A percentile compares a stretch with the other conserved stretches of the same genome.
phyloP scores from a whole-genome alignment of 768 basidiomycete genomes.

The Dioszegia crocea region DNA sequence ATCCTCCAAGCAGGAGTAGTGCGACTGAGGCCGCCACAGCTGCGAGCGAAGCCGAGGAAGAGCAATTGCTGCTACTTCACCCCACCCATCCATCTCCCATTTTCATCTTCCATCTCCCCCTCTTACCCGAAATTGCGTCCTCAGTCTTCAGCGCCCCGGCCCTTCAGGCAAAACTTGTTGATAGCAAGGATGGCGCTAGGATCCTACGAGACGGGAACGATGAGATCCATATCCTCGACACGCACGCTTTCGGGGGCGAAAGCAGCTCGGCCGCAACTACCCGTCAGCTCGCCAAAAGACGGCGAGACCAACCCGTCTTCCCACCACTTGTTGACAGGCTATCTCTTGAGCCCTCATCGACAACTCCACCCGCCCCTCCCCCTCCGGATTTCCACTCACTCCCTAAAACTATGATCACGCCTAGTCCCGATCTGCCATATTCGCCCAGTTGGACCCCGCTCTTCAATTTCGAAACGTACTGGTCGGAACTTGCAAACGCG shows the following conservation, averaged over 20 bases:
- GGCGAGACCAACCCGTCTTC: slow-evolving; percentile 16
- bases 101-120: slow-evolving; percentile 57
- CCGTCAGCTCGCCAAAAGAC: slow-evolving; percentile 13
- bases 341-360: slow-evolving; percentile 15
- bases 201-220: slow-evolving; percentile 66
- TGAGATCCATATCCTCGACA: slow-evolving; percentile 46
- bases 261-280: slow-evolving; percentile 2
- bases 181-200: neutral
- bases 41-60: slow-evolving; percentile 20
- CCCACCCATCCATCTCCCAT: slow-evolving; percentile 59
- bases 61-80: slow-evolving; percentile 32
- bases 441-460: slow-evolving; percentile 60
- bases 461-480: slow-evolving; percentile 67
- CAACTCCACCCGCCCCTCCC: slow-evolving; percentile 53
- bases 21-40: neutral
- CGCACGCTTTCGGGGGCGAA: neutral
- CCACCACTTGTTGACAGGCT: slow-evolving; percentile 4
- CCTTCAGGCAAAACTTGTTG: slow-evolving; percentile 32
- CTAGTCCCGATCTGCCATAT: slow-evolving; percentile 25
- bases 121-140: slow-evolving; percentile 45
- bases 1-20: slow-evolving; percentile 52
- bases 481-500: slow-evolving; percentile 53
- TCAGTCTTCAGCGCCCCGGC: slow-evolving; percentile 49
- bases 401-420: slow-evolving; percentile 41
- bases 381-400: slow-evolving; percentile 50